Evolutionary conservation across 23 red algal genomes (phyloP).

Genomic region (Pyropia haitanensis): DNA sequence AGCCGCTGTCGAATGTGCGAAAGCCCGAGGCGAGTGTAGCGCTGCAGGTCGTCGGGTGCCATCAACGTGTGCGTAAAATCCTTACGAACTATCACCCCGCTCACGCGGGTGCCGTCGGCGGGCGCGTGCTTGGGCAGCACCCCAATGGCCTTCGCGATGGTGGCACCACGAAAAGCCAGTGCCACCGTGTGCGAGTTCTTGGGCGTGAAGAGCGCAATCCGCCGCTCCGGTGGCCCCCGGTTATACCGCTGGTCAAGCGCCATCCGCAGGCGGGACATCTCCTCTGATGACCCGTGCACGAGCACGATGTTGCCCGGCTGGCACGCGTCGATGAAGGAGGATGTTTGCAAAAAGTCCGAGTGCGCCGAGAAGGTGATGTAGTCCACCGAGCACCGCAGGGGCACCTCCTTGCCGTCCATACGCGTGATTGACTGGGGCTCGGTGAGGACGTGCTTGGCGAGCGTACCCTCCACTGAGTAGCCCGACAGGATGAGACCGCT

Average conservation of each 20-base stretch:
- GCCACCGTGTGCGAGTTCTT: slow-evolving; percentile 69
- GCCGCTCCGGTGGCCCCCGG: slow-evolving; percentile 32
- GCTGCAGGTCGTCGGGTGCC: slow-evolving; percentile 61
- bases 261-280: slow-evolving; percentile 79
- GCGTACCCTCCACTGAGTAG: slow-evolving; percentile 93
- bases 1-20: slow-evolving; percentile 73
- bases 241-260: slow-evolving; percentile 82
- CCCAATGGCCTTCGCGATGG: slow-evolving; percentile 80
- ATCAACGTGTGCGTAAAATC: slow-evolving; percentile 89
- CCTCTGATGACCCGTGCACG: slow-evolving; percentile 85
- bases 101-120: slow-evolving; percentile 44
- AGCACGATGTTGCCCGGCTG: slow-evolving; percentile 79
- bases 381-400: slow-evolving; percentile 76
- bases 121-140: slow-evolving; percentile 43
- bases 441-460: slow-evolving; percentile 88
- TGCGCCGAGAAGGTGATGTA: slow-evolving; percentile 99
- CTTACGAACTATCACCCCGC: slow-evolving; percentile 80
- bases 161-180: slow-evolving; percentile 70
- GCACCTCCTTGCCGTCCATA: slow-evolving; percentile 80
- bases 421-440: slow-evolving; percentile 77
- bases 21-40: slow-evolving; percentile 75
- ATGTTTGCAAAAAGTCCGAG: slow-evolving; percentile 94
- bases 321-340: slow-evolving; percentile 75
- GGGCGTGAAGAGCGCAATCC: slow-evolving; percentile 71
- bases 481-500: slow-evolving; percentile 85